Conservation (phyloP, 176 grass and related monocot genomes). For the Eremochloa ophiuroides region DNA sequence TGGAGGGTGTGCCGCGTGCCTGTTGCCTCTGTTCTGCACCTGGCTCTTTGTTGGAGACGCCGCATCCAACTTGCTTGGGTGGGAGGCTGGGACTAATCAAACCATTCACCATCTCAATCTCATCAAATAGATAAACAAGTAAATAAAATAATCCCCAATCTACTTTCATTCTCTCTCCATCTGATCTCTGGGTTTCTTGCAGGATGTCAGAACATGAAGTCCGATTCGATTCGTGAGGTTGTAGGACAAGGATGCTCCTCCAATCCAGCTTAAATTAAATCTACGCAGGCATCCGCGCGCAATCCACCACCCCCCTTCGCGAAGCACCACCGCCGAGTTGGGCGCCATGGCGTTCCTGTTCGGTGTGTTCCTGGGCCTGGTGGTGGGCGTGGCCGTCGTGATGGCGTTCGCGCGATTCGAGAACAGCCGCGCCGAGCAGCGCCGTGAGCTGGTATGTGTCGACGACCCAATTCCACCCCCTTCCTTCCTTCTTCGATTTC, state of each 20-base stretch:
- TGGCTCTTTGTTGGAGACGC: not conserved
- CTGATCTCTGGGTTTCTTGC: not conserved
- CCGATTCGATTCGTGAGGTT: not conserved
- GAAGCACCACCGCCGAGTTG: not conserved
- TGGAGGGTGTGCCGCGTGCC: not conserved
- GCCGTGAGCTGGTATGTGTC: slow-evolving; percentile 62
- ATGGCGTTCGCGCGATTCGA: slow-evolving; percentile 70
- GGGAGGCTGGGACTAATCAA: not conserved
- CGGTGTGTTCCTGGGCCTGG: slow-evolving; percentile 63
- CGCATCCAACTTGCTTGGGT: not conserved
- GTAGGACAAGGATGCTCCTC: not conserved
- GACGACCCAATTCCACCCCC: not conserved
- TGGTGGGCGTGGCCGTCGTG: slow-evolving; percentile 63
- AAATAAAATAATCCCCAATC: not conserved
- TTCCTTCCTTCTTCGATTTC: not conserved
- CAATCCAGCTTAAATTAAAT: not conserved
- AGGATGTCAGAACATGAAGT: not conserved
- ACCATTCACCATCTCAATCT: not conserved
- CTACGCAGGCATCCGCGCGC: not conserved
- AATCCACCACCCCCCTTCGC: not conserved
- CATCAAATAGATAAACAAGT: no score
- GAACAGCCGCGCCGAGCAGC: slow-evolving; percentile 79
- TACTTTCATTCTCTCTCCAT: not conserved
- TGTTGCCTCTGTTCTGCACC: not conserved
- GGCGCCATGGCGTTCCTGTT: slow-evolving; percentile 73